Evolutionary conservation across 2,329 filamentous ascomycete species (phyloP), one percentile per base, ranked within the genome.

Genomic region (Calonectria montana): DNA sequence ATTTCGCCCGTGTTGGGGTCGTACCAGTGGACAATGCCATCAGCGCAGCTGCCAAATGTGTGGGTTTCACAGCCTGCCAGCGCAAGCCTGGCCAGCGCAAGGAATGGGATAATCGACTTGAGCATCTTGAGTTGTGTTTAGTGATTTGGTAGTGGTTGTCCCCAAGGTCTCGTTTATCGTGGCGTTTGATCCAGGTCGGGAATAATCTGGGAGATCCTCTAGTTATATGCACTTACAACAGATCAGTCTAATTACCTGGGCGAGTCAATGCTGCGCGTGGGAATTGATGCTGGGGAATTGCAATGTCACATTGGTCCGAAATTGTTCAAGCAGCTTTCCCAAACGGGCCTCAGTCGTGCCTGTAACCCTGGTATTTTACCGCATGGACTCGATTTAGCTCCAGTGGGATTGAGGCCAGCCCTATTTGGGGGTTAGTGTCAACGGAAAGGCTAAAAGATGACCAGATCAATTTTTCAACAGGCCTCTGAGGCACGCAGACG

Each of bases 1-100:
- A 89, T 82, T 77, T 89, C 86, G 72, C 88, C 87, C 48, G 83
- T 88, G 53, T 82, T 84, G 0, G 88, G 88, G 29, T 88, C 86
- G 75, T 86, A 89, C 77, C 77, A 80, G 35, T 80, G 78, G 1
- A 78, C 78, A 27, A 80, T 80, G n/a, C 65, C 69, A 12, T 80
- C 78, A 1, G 71, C 65, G 50, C 75, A 77, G 27, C 63, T 70
- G 15, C 73, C 75, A 27, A n/a, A 77, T 25, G 71, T 77, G 10
- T 73, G 73, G 0, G 69, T 73, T 31, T 70, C 57, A 8, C 75
- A 77, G 16, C 69, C 70, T 13, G 69, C 75, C 1, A 74, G 43
- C 2, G 29, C 69, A 35, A 72, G 55, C 50, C 74, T 66, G 2
- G 71, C 45, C 2, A 76, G 71, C 50, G 75, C 61, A 7, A 76